Base-by-base conservation (phyloP, 352 stramenopile species). In the Pythium periplocum region DNA sequence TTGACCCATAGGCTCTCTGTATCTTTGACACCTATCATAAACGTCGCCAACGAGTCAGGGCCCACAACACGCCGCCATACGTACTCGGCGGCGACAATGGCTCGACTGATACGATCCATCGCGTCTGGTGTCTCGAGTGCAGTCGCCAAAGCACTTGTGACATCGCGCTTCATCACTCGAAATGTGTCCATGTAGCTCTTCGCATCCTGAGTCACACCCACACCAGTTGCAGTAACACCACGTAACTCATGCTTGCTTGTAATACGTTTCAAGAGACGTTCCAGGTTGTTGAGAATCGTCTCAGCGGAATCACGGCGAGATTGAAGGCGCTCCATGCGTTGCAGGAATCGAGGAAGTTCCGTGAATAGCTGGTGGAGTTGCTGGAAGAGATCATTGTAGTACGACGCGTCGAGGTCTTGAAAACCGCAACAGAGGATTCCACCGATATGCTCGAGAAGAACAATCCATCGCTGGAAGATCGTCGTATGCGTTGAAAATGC, bases 201-300 rank as follows among this genome's bases (percentile, higher is more conserved):
- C 0, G 68, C 69, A 44, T 80, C 61, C 2, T 73, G 52, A 3
- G 66, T 60, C 12, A 80, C 66, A 5, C 64, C 59, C 4, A 61
- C 63, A 10, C 65, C 71, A 44, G 64, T 73, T 8, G 68, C 59
- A 12, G 70, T 63, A 32, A 81, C 68, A 0, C 72, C 73, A 36
- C 67, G 59, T 35, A 83, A 50, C 39, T 83, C 73, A 34, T 81
- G 73, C 37, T 66, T 73, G 51, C 68, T 83, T 11, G 61, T 61
- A 2, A 78, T 59, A 4, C 58, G 66, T 39, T 68, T 74, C 1
- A 83, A 46, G 9, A 81, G 34, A 4, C 52, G 55, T 46, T 81
- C 62, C 4, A 80, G 37, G 49, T 78, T 83, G n/a, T 67, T 73
- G 32, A 81, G 48, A 45, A 77, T 67, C 48, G 78, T 58, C 12